A percentile compares a stretch with the other conserved stretches of the same genome.
phyloP scores from a whole-genome alignment of 441 rosid species.

The Erodium moschatum region DNA sequence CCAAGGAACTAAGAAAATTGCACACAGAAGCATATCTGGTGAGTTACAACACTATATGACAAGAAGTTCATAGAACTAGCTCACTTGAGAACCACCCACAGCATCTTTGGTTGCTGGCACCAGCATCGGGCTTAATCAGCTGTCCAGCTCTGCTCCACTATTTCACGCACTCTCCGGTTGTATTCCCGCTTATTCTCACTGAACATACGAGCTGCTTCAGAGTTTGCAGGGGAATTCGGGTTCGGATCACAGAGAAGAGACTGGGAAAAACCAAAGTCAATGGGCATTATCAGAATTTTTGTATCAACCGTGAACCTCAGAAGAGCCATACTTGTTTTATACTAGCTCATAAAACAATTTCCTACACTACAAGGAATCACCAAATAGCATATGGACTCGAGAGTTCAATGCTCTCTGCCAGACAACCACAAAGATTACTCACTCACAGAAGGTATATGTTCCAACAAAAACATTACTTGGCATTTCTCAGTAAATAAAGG shows the following conservation, averaged over 20 bases:
- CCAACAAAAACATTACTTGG: slow-evolving; percentile 6
- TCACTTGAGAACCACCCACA: neutral
- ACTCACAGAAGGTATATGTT: neutral
- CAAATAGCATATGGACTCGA: neutral
- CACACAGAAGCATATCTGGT: slow-evolving; percentile 14
- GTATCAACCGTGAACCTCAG: too few species aligned
- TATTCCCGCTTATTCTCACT: slow-evolving; percentile 45
- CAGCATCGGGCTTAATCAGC: slow-evolving; percentile 26
- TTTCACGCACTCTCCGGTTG: slow-evolving; percentile 41
- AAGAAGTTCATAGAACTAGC: neutral
- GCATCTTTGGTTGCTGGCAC: neutral
- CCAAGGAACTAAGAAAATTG: slow-evolving; percentile 11
- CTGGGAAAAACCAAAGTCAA: slow-evolving; percentile 14
- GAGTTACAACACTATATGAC: slow-evolving; percentile 4
- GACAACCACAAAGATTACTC: neutral
- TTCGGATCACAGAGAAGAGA: slow-evolving; percentile 44
- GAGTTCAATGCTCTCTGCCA: too few species aligned
- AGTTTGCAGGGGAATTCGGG: slow-evolving; percentile 49
- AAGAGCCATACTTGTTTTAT: neutral
- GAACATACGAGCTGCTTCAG: slow-evolving; percentile 44
- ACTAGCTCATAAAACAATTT: neutral
- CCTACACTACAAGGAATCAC: neutral
- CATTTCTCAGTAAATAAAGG: neutral
- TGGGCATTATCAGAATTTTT: neutral
- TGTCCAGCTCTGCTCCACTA: slow-evolving; percentile 52